These are phyloP conservation scores for Eucalyptus regnans DNA, from an alignment of 345 rosid genomes.

Conservation along the genomic window DNA sequence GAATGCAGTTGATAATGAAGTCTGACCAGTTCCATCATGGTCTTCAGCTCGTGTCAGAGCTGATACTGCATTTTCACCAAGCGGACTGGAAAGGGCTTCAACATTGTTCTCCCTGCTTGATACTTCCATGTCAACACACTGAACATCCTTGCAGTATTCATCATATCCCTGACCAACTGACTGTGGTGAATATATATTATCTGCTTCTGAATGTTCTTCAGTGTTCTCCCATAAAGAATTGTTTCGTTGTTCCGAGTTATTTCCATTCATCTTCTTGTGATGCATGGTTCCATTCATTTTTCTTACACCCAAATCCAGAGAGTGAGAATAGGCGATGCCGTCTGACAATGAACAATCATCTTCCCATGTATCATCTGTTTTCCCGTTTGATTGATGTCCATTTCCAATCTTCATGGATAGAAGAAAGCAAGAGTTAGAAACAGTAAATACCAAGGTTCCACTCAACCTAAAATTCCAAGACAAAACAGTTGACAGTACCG, in stretches of 20 bases:
- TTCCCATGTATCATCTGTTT: slow-evolving; percentile 44
- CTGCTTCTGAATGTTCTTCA: slow-evolving; percentile 33
- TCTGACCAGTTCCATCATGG: slow-evolving; percentile 10
- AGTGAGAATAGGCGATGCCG: slow-evolving; percentile 17
- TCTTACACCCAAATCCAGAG: neutral
- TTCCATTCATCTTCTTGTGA: slow-evolving; percentile 34
- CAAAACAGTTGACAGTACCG: slow-evolving; percentile 9
- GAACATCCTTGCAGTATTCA: slow-evolving; percentile 84
- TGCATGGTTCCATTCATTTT: slow-evolving; percentile 3
- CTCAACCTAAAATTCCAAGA: neutral
- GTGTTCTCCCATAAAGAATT: slow-evolving; percentile 2
- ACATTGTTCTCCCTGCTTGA: slow-evolving; percentile 11
- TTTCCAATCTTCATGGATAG: slow-evolving; percentile 22
- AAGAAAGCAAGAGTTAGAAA: slow-evolving; percentile 1
- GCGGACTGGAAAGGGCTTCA: slow-evolving; percentile 20
- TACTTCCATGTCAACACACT: slow-evolving; percentile 64
- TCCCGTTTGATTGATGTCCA: slow-evolving; percentile 16
- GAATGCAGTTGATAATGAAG: slow-evolving; percentile 4
- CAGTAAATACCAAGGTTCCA: neutral
- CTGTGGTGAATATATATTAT: slow-evolving; percentile 27
- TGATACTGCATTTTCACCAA: slow-evolving; percentile 16
- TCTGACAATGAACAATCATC: slow-evolving; percentile 58
- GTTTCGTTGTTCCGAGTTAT: slow-evolving; percentile 17
- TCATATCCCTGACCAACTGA: slow-evolving; percentile 42
- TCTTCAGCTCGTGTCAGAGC: slow-evolving; percentile 10